Evolutionary conservation across 2,329 filamentous ascomycete genomes (phyloP).

Genomic region (Sphaerostilbella broomeana): DNA sequence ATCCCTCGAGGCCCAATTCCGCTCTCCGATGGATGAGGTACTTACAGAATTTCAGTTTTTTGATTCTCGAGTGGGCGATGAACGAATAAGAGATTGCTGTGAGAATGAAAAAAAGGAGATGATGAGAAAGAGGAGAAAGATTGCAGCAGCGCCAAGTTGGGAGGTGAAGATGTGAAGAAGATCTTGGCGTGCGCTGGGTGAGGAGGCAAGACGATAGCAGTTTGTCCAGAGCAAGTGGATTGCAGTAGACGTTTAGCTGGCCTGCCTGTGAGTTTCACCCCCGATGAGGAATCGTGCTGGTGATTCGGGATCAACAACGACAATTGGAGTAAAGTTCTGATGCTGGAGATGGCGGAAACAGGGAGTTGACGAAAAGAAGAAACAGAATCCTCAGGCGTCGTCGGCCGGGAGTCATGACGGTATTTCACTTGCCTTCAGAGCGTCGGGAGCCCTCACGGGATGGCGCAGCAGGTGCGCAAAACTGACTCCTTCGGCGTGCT

Average conservation of each 20-base stretch:
- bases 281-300: not conserved
- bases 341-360: slow-evolving; percentile 1
- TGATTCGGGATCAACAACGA: not conserved
- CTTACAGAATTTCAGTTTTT: slow-evolving; percentile 8
- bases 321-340: not conserved
- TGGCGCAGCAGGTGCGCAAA: slow-evolving; percentile 27
- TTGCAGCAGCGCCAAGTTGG: slow-evolving; percentile 13
- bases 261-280: not conserved
- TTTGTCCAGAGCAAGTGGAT: not conserved
- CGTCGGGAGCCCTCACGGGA: slow-evolving; percentile 16
- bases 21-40: not conserved
- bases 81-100: not conserved
- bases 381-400: slow-evolving; percentile 27
- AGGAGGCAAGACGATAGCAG: slow-evolving; percentile 5
- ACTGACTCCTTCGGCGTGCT: slow-evolving; percentile 41
- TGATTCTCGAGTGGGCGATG: not conserved
- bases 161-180: not conserved
- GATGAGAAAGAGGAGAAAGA: not conserved
- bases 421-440: slow-evolving; percentile 29
- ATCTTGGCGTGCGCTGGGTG: slow-evolving; percentile 11
- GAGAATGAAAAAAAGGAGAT: not conserved
- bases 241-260: not conserved
- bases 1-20: not conserved
- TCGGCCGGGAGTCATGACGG: slow-evolving; percentile 27
- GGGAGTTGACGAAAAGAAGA: slow-evolving; percentile 13